Evolutionary conservation across 1,139 yeast species (phyloP).

Genomic region (Debaryomyces coudertii): DNA sequence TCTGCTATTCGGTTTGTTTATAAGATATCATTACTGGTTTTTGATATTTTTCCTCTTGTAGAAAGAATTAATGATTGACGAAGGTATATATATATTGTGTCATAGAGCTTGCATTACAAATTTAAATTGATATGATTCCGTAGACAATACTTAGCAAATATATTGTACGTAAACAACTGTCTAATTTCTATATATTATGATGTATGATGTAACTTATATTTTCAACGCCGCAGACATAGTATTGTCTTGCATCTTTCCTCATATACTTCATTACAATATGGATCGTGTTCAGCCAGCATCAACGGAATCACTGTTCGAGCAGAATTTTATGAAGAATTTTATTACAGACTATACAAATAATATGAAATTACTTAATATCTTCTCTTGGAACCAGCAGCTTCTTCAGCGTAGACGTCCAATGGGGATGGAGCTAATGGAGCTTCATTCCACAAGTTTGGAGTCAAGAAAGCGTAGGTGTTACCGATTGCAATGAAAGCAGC

Average conservation of each 20-base stretch:
- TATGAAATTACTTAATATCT: constrained; percentile 51
- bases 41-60: neutral
- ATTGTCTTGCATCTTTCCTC: too few species aligned
- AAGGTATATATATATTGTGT: constrained; percentile 2
- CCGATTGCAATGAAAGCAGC: constrained; percentile 99
- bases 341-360: constrained; percentile 9
- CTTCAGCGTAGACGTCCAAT: constrained; percentile 90
- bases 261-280: too few species aligned
- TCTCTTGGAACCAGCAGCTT: constrained; percentile 76
- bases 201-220: too few species aligned
- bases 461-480: constrained; percentile 99
- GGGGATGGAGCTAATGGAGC: constrained; percentile 87
- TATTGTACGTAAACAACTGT: neutral
- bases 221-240: too few species aligned
- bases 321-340: neutral
- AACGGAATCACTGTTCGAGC: neutral
- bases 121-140: neutral
- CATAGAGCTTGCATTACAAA: constrained; percentile 5
- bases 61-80: neutral
- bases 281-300: neutral
- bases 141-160: neutral
- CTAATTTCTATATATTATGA: neutral
- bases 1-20: neutral
- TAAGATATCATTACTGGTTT: constrained; percentile 2
- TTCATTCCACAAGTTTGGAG: constrained; percentile 98